Evolutionary conservation across 176 grass and related monocot genomes (phyloP).

Genomic region (Triticum turgidum): DNA sequence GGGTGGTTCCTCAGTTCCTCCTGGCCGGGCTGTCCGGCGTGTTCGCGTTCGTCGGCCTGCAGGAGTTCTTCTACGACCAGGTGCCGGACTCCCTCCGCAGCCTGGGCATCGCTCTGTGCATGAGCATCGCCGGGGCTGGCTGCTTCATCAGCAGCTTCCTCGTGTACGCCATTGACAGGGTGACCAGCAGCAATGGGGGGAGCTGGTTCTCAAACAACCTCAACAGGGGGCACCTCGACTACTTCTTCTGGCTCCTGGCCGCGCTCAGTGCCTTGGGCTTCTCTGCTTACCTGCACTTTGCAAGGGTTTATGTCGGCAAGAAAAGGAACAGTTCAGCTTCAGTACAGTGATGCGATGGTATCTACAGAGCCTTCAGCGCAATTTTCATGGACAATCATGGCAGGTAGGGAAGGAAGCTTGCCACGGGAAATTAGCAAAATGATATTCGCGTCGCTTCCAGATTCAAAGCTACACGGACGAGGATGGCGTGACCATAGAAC

Average conservation of each 20-base stretch:
- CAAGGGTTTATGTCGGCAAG: not conserved
- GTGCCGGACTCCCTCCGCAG: slow-evolving; percentile 16
- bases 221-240: slow-evolving; percentile 2
- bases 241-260: slow-evolving; percentile 16
- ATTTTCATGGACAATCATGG: too few relatives aligned
- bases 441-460: too few relatives aligned
- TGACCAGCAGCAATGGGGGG: not conserved
- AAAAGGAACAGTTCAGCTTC: not conserved
- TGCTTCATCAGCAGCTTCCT: slow-evolving; percentile 27
- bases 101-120: slow-evolving; percentile 7
- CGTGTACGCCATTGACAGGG: slow-evolving; percentile 1
- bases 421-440: too few relatives aligned
- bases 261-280: not conserved
- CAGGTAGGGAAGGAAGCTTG: too few relatives aligned
- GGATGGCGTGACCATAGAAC: too few relatives aligned
- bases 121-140: slow-evolving; percentile 13
- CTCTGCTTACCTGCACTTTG: not conserved
- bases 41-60: not conserved
- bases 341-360: not conserved
- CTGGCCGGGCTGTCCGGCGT: not conserved
- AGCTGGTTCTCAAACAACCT: slow-evolving; percentile 27
- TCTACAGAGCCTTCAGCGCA: too few relatives aligned
- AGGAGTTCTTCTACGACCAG: slow-evolving; percentile 30
- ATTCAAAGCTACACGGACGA: too few relatives aligned
- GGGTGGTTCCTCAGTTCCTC: slow-evolving; percentile 31